Evolutionary conservation across 2,329 filamentous ascomycete genomes (phyloP), one percentile per base, ranked within the genome.

Genomic region (Apiospora aurea): DNA sequence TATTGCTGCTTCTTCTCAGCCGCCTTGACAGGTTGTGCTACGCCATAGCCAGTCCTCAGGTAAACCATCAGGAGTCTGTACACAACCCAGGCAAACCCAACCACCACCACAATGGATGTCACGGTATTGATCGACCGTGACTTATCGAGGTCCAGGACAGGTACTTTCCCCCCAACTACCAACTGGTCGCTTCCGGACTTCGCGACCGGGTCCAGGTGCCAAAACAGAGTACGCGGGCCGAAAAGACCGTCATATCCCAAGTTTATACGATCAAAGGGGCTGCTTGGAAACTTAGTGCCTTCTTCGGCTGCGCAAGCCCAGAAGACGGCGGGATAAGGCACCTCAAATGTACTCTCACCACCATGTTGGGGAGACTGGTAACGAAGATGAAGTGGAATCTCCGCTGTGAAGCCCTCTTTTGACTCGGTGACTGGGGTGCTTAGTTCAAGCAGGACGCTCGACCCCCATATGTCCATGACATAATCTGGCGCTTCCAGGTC

Each of bases 401-500:
- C 88, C 14, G 88, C 89, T 8, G 88, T 92, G 90, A 91, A 94
- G 0, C 80, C 73, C 16, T 83, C 81, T 21, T 84, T 78, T 24
- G 46, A 41, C 16, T 80, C 76, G 10, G 76, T 72, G 6, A 77
- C 73, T 0, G 92, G 89, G 0, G 87, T 85, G 0, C 89, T 88
- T 51, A 98, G 87, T 79, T 96, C 91, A 26, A 98, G 82, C 5
- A 98, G 86, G 21, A 94, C 86, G 21, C 88, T 90, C 0, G 93
- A 95, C 6, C 96, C 96, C 96, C 96, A 98, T 44, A 86, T 82
- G 8, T 87, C 79, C 43, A 94, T 87, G 1, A 91, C 90, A 85
- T 97, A 98, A 77, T 92, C 92, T 1, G 96, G 96, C 0, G 94
- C 95, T 83, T 98, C 96, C 70, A 98, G 91, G 76, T 98, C 95